Base-by-base conservation (phyloP, 2,329 filamentous ascomycete species). In the Talaromyces marneffei region DNA sequence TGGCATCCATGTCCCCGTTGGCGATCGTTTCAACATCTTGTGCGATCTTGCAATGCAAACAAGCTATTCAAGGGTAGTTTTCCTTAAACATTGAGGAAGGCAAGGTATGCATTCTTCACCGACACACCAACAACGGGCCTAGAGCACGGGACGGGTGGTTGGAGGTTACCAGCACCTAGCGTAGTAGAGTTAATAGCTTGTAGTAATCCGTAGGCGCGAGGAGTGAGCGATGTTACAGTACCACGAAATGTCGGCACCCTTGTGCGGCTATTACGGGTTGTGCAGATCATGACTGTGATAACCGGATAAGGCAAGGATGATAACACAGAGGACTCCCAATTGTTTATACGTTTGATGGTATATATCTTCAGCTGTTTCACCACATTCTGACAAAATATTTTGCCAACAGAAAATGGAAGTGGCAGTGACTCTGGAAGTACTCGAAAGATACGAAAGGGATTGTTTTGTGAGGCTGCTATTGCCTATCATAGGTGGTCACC, bases 1-100 rank as follows among this genome's bases (percentile, higher is more conserved):
- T 44, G 79, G 77, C 62, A 80, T 66, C 79, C 78, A 80, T 2
- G 78, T 80, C 10, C 78, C 78, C 7, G 78, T 80, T 5, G 62
- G 61, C 6, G 75, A 70, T 60, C 68, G 73, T 52, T 64, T 65
- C 60, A 77, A 59, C 74, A 78, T 78, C 35, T 64, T 65, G 29
- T 58, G 20, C 16, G 18, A 20, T 44, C 12, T 27, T 16, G 56
- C 20, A 25, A 40, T 40, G 25, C 31, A 25, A 42, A 31, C 12
- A n/a, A n/a, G 27, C 20, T 48, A 14, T 9, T 12, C 23, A 23
- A 39, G 31, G 20, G 39, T 10, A 50, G 18, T 2, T 35, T 25
- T 16, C 10, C 40, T 25, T 27, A 1, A 25, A 4, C 10, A 25
- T 35, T 25, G 52, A 39, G 20, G 52, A n/a, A 27, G 35, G 33